These are phyloP conservation scores for Hexamita inflata DNA, from an alignment of 208 protist genomes.

Conservation along the genomic window DNA sequence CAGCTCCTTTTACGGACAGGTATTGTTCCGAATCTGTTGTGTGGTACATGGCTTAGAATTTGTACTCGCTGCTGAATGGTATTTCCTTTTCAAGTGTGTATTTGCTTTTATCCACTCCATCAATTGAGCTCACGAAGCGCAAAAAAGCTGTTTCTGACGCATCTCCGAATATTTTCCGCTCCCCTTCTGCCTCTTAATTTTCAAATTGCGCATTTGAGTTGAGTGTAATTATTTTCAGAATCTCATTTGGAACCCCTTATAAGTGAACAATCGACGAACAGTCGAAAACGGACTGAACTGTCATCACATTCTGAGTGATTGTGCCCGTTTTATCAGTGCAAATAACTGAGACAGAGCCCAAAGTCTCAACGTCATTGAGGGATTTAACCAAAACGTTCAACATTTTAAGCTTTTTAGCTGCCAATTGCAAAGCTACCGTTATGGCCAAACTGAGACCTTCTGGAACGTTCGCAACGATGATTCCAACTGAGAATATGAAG, in stretches of 20 bases:
- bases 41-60: constrained; percentile 10
- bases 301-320: constrained; percentile 51
- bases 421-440: constrained; percentile 36
- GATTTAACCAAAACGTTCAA: constrained; percentile 40
- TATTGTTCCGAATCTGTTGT: not conserved
- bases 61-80: constrained; percentile 19
- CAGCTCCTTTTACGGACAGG: constrained; percentile 43
- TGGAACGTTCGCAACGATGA: constrained; percentile 45
- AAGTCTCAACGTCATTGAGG: constrained; percentile 44
- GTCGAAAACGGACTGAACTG: constrained; percentile 20
- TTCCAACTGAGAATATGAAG: constrained; percentile 32
- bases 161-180: not conserved
- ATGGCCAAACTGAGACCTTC: constrained; percentile 39
- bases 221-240: not conserved
- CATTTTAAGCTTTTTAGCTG: constrained; percentile 35
- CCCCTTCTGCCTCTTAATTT: not conserved
- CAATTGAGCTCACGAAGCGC: not conserved
- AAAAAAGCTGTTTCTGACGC: constrained; percentile 7
- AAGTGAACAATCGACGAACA: not conserved
- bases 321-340: constrained; percentile 55
- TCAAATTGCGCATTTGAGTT: not conserved
- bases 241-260: not conserved
- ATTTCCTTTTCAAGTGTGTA: not conserved
- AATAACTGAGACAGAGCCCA: constrained; percentile 47
- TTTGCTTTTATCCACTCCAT: not conserved